Percentiles rank a stretch among this genome's conserved stretches.
Conservation (phyloP, 2,329 filamentous ascomycete genomes). For the Lachnellula suecica region DNA sequence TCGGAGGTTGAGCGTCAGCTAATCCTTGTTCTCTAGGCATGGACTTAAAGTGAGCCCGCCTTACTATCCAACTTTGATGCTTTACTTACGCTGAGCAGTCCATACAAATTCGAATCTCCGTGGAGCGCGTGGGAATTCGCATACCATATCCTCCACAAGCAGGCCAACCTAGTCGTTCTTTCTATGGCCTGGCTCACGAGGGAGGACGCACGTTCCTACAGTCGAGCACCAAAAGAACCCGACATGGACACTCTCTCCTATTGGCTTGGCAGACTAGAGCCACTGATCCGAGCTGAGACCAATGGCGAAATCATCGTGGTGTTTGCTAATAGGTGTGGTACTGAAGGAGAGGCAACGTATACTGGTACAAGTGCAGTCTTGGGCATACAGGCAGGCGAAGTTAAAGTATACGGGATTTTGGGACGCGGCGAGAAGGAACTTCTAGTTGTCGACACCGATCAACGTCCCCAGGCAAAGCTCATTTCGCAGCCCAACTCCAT, state of each 20-base stretch:
- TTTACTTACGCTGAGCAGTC: constrained; percentile 34
- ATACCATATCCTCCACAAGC: constrained; percentile 51
- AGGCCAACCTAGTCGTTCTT: constrained; percentile 64
- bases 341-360: constrained; percentile 65
- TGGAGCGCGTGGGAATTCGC: constrained; percentile 49
- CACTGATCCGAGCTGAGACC: constrained; percentile 52
- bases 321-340: constrained; percentile 69
- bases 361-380: constrained; percentile 74
- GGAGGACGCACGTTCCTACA: constrained; percentile 48
- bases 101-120: constrained; percentile 50
- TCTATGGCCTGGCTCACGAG: constrained; percentile 78
- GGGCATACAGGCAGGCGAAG: constrained; percentile 62
- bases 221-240: constrained; percentile 52
- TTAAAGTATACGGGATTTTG: constrained; percentile 67
- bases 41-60: constrained; percentile 55
- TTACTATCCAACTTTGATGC: constrained; percentile 13
- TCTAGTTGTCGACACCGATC: constrained; percentile 61
- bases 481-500: constrained; percentile 20
- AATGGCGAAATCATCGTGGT: constrained; percentile 65
- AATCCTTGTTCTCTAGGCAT: constrained; percentile 40
- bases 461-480: constrained; percentile 22
- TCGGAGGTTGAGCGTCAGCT: background rate
- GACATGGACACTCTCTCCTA: constrained; percentile 75
- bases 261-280: constrained; percentile 72
- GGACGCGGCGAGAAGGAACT: constrained; percentile 70